Conservation (phyloP, 73 alveolate species). For the Paraurostyla sp. region DNA sequence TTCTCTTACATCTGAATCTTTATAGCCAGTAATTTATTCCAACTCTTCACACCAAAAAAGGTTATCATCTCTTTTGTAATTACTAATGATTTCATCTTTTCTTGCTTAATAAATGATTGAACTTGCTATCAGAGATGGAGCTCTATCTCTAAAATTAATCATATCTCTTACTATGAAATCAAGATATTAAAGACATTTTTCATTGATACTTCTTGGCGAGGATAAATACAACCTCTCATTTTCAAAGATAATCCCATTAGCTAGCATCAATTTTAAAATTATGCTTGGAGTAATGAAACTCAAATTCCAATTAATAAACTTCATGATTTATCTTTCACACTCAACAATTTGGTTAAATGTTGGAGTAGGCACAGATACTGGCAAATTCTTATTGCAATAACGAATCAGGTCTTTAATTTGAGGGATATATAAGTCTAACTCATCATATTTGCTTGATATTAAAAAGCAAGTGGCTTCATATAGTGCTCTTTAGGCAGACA, state of each 20-base stretch:
- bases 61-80: not conserved
- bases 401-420: constrained; percentile 24
- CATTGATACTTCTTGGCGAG: not conserved
- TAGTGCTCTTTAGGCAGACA: not conserved
- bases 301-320: constrained; percentile 9
- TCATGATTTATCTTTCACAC: constrained; percentile 45
- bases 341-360: constrained; percentile 31
- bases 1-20: not conserved
- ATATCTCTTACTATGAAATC: constrained; percentile 3
- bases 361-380: constrained; percentile 8
- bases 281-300: not conserved
- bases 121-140: not conserved
- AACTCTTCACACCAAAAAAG: not conserved
- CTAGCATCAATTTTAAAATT: constrained; percentile 13
- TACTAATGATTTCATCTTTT: not conserved
- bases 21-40: not conserved
- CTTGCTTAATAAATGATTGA: constrained; percentile 17
- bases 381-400: not conserved
- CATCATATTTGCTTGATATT: constrained; percentile 49
- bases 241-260: constrained; percentile 36
- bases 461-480: constrained; percentile 3
- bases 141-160: constrained; percentile 18
- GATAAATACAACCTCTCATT: not conserved
- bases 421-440: constrained; percentile 34
- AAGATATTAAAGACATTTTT: not conserved